Conservation (phyloP, 2,329 filamentous ascomycete genomes). For the Arthrobotrys iridis region DNA sequence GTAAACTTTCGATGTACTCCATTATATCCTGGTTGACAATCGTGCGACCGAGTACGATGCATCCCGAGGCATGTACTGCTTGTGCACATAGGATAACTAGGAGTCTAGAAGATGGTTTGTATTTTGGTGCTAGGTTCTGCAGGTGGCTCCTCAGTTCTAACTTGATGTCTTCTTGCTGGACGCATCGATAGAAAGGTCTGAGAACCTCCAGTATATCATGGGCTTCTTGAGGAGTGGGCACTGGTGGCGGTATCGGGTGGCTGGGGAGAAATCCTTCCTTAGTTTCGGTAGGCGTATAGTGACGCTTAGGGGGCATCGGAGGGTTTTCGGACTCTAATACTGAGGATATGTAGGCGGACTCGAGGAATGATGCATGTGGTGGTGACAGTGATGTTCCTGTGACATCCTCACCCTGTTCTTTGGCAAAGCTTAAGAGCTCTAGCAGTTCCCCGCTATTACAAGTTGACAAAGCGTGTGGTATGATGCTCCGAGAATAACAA, state of each 20-base stretch:
- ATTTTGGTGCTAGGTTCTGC: not conserved
- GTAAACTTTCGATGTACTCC: slow-evolving; percentile 28
- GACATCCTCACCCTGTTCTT: not conserved
- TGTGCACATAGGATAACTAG: slow-evolving; percentile 30
- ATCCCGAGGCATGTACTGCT: slow-evolving; percentile 22
- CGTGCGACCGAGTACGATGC: slow-evolving; percentile 11
- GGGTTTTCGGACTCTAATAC: not conserved
- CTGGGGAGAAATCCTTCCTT: not conserved
- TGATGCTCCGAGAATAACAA: slow-evolving; percentile 28
- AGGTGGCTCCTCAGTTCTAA: slow-evolving; percentile 26
- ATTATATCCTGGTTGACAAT: slow-evolving; percentile 28
- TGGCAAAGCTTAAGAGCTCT: not conserved
- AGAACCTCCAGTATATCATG: slow-evolving; percentile 33
- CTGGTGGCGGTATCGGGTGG: not conserved
- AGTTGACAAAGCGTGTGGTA: slow-evolving; percentile 8
- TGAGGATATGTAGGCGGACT: not conserved
- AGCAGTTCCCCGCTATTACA: slow-evolving; percentile 1
- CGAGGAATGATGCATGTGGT: not conserved
- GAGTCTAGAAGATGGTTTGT: slow-evolving; percentile 4
- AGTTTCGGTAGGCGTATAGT: not conserved
- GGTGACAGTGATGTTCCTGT: not conserved
- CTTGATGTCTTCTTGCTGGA: not conserved
- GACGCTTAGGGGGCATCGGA: not conserved
- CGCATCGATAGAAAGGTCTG: slow-evolving; percentile 16
- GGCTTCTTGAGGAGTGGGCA: not conserved